Conservation (phyloP, 202 grass and related monocot genomes). For the Zoysia matrella region DNA sequence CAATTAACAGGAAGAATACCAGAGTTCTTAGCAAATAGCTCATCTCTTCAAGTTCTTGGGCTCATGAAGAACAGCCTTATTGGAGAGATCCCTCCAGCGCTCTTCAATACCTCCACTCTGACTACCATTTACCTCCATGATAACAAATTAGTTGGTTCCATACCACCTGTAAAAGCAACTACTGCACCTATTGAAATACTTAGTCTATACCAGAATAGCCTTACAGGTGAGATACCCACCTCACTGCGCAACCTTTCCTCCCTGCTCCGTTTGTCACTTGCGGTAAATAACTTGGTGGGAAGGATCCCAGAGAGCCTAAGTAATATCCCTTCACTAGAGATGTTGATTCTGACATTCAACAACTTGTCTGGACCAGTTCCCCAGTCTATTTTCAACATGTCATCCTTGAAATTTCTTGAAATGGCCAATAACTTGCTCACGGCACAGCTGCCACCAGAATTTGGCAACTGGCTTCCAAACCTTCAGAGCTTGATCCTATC, state of each 20-base stretch:
- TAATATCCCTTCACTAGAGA: not conserved
- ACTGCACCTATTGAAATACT: not conserved
- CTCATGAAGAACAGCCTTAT: not conserved
- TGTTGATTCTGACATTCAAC: not conserved
- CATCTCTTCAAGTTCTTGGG: not conserved
- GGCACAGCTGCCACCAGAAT: not conserved
- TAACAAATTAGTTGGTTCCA: conserved; percentile 1
- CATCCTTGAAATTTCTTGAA: not conserved
- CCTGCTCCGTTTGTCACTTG: not conserved
- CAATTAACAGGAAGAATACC: conserved; percentile 4
- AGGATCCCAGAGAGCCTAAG: not conserved
- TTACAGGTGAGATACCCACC: not conserved
- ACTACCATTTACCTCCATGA: not conserved
- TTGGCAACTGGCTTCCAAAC: not conserved
- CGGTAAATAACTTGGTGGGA: not conserved
- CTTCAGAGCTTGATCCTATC: conserved; percentile 1
- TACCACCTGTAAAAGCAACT: not conserved
- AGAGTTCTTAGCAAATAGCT: conserved; percentile 1
- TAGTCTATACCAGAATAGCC: not conserved
- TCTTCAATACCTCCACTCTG: conserved; percentile 1
- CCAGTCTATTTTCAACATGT: conserved; percentile 1
- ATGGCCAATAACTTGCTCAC: not conserved
- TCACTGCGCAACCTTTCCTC: not conserved
- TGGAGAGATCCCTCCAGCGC: not conserved
- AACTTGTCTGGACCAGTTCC: not conserved